Percentiles rank a stretch among this genome's conserved stretches.
These are phyloP conservation scores for Bassia scoparia DNA, from an alignment of 148 eudicot species.

Conservation along the genomic window DNA sequence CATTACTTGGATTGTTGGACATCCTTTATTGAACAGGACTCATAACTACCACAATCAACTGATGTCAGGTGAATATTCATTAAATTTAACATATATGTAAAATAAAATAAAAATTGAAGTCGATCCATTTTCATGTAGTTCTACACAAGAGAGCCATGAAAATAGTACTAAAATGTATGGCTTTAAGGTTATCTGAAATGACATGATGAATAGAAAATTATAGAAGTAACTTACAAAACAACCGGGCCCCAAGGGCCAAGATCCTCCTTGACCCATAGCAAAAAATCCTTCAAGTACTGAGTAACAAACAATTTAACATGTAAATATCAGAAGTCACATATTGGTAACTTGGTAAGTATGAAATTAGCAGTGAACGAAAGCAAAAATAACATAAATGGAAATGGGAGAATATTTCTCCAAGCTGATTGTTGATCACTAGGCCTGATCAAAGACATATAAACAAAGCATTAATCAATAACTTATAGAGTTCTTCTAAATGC, in stretches of 20 bases:
- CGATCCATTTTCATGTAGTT: neutral
- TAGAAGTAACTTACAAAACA: slow-evolving; percentile 62
- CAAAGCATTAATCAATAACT: neutral
- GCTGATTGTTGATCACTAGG: neutral
- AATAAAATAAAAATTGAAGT: neutral
- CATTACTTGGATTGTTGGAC: neutral
- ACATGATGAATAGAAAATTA: neutral
- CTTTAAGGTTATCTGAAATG: neutral
- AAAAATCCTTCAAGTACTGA: slow-evolving; percentile 76
- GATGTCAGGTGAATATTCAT: neutral
- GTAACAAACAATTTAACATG: slow-evolving; percentile 21
- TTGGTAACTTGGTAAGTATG: neutral
- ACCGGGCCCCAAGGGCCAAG: slow-evolving; percentile 98
- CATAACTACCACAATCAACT: neutral
- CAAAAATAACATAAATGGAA: neutral
- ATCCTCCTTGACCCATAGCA: slow-evolving; percentile 84
- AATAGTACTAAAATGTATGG: neutral
- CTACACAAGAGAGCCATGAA: no score
- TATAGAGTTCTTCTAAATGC: neutral
- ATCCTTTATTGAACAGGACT: neutral
- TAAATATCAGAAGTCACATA: neutral
- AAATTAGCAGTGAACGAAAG: neutral
- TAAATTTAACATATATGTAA: no score
- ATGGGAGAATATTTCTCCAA: neutral
- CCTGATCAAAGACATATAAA: neutral